Percentiles rank a stretch among this genome's conserved stretches.
Conservation (phyloP, 768 basidiomycete genomes). For the Calocybe cyanea region DNA sequence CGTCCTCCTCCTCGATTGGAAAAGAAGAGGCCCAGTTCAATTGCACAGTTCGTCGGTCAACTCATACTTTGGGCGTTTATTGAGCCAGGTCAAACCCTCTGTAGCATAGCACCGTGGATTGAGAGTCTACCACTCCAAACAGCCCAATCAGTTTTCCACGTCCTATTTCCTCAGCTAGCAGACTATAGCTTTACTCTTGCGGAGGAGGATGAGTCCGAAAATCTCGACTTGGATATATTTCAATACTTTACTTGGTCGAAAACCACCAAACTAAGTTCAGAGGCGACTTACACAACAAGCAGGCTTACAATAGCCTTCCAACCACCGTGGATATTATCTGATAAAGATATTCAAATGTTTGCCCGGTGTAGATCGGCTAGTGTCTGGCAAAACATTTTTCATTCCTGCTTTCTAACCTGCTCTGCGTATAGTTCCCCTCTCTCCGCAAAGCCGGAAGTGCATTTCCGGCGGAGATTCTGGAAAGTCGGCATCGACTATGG, state of each 20-base stretch:
- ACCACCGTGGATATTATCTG: slow-evolving; percentile 55
- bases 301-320: slow-evolving; percentile 52
- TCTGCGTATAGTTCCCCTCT: slow-evolving; percentile 34
- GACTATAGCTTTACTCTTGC: slow-evolving; percentile 37
- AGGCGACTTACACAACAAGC: not conserved
- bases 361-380: slow-evolving; percentile 39
- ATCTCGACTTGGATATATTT: slow-evolving; percentile 37
- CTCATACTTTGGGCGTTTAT: not conserved
- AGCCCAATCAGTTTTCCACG: not conserved
- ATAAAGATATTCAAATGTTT: slow-evolving; percentile 53
- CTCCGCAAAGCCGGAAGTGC: slow-evolving; percentile 28
- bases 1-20: slow-evolving; percentile 29
- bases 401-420: slow-evolving; percentile 13
- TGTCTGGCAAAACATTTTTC: not conserved
- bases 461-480: slow-evolving; percentile 25
- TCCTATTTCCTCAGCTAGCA: slow-evolving; percentile 32
- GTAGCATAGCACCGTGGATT: slow-evolving; percentile 47
- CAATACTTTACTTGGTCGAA: slow-evolving; percentile 43
- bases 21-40: slow-evolving; percentile 35
- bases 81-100: not conserved
- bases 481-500: slow-evolving; percentile 54
- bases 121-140: slow-evolving; percentile 40
- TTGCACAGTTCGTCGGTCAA: slow-evolving; percentile 33
- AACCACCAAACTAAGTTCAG: not conserved
- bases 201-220: slow-evolving; percentile 21